Evolutionary conservation across 1,139 yeast species (phyloP).

Genomic region (Pichia sp.): DNA sequence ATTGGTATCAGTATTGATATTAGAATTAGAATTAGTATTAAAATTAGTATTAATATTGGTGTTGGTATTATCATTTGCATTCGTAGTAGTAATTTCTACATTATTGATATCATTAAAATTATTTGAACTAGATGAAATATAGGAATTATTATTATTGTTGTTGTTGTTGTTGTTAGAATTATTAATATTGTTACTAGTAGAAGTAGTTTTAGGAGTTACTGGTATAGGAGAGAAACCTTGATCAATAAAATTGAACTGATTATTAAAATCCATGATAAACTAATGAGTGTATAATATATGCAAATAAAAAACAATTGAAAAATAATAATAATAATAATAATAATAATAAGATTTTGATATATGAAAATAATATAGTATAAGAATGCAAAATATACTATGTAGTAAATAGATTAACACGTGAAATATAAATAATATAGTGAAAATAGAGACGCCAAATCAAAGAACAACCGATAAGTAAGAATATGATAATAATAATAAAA

Average conservation of each 20-base stretch:
- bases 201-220: neutral
- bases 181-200: neutral
- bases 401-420: no score
- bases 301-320: neutral
- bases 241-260: conserved; percentile 7
- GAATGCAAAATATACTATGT: no score
- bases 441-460: no score
- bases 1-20: neutral
- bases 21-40: neutral
- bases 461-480: no score
- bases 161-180: neutral
- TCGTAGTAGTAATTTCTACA: neutral
- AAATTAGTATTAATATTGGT: neutral
- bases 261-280: conserved; percentile 11
- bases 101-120: neutral
- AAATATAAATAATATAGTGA: no score
- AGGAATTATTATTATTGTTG: neutral
- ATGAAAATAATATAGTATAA: no score
- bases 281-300: neutral
- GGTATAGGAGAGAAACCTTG: conserved; percentile 1
- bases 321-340: neutral
- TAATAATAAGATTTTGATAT: neutral
- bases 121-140: no score
- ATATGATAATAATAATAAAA: no score
- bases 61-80: conserved; percentile 6